These are phyloP conservation scores for Alternaria arborescens DNA, from an alignment of 2,329 filamentous ascomycete species.

Conservation along the genomic window DNA sequence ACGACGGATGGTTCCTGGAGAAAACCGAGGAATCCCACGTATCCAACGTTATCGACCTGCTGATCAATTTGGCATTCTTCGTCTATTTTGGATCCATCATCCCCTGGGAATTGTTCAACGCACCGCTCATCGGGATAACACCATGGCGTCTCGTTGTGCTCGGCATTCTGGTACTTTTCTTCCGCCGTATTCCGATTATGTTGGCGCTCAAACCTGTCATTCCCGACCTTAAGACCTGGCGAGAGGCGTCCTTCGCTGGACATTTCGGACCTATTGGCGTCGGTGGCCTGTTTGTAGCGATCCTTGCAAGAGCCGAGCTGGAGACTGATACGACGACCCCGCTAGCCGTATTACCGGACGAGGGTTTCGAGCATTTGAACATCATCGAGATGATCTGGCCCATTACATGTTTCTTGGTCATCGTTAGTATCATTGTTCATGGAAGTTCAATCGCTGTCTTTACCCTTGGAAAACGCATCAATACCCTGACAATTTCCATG, in stretches of 20 bases:
- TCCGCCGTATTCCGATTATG: slow-evolving; percentile 96
- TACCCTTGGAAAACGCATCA: slow-evolving; percentile 96
- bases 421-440: slow-evolving; percentile 92
- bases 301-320: slow-evolving; percentile 90
- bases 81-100: slow-evolving; percentile 98
- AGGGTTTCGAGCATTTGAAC: slow-evolving; percentile 67
- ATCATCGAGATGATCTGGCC: slow-evolving; percentile 93
- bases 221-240: slow-evolving; percentile 97
- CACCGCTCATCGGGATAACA: slow-evolving; percentile 71
- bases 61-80: slow-evolving; percentile 97
- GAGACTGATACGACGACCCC: slow-evolving; percentile 81
- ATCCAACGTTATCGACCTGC: slow-evolving; percentile 97
- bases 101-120: slow-evolving; percentile 92
- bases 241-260: slow-evolving; percentile 93
- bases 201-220: slow-evolving; percentile 88
- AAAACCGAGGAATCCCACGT: slow-evolving; percentile 99
- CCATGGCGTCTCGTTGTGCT: slow-evolving; percentile 95
- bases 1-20: slow-evolving; percentile 98
- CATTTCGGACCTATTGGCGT: slow-evolving; percentile 98
- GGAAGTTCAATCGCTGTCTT: slow-evolving; percentile 99
- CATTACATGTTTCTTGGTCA: slow-evolving; percentile 91
- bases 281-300: slow-evolving; percentile 93
- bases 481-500: slow-evolving; percentile 92
- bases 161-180: slow-evolving; percentile 91
- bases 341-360: slow-evolving; percentile 64